These are phyloP conservation scores for Salix purpurea DNA, from an alignment of 345 rosid species.

Conservation along the genomic window DNA sequence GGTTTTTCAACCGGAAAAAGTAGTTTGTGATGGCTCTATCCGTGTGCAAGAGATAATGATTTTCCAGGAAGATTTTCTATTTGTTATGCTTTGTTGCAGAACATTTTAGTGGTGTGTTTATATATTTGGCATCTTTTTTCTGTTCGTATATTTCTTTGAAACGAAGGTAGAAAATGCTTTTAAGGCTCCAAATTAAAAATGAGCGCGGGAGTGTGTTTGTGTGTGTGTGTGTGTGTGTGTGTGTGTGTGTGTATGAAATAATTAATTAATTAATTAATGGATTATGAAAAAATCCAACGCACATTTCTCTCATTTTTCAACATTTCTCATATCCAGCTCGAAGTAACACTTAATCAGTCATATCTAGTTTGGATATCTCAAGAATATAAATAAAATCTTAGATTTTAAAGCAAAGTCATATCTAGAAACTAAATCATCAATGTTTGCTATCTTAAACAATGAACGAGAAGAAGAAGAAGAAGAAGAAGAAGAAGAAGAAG, in stretches of 20 bases:
- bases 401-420: not conserved
- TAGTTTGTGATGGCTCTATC: not conserved
- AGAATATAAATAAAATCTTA: no score
- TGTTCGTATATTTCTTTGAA: not conserved
- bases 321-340: no score
- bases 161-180: not conserved
- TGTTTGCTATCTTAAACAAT: not conserved
- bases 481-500: no score
- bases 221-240: no score
- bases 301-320: no score
- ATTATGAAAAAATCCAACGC: no score
- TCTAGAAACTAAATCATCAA: no score
- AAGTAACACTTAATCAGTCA: no score
- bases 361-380: no score
- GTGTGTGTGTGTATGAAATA: no score
- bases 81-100: not conserved
- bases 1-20: not conserved
- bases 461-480: not conserved
- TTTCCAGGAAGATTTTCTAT: not conserved
- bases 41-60: not conserved
- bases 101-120: not conserved
- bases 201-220: no score
- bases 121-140: not conserved
- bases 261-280: no score
- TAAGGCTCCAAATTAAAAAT: not conserved